Percentiles rank a stretch among this genome's conserved stretches.
Evolutionary conservation across 1,139 yeast species (phyloP).

Genomic region (Dujonia santamariae): DNA sequence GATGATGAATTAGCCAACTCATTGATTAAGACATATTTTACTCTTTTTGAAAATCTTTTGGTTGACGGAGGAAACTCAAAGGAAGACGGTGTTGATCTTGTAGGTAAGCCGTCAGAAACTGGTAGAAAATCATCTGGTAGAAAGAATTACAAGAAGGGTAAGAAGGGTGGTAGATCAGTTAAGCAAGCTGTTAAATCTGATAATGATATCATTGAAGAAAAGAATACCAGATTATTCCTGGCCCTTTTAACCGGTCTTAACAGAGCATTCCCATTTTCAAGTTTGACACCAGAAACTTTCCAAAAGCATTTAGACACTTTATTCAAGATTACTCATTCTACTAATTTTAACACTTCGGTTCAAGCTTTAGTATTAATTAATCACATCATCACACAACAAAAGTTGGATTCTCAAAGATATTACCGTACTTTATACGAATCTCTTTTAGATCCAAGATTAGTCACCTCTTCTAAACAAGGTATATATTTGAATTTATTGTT

Average conservation of each 20-base stretch:
- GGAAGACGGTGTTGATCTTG: slow-evolving; percentile 24
- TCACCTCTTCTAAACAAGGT: slow-evolving; percentile 83
- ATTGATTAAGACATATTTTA: slow-evolving; percentile 79
- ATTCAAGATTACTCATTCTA: slow-evolving; percentile 87
- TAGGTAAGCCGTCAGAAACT: slow-evolving; percentile 23
- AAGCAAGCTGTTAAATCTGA: slow-evolving; percentile 64
- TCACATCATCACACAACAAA: slow-evolving; percentile 64
- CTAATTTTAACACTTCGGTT: slow-evolving; percentile 90
- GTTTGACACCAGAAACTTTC: slow-evolving; percentile 69
- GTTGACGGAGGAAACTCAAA: slow-evolving; percentile 58
- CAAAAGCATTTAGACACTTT: slow-evolving; percentile 78
- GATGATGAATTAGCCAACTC: slow-evolving; percentile 79
- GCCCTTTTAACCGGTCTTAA: slow-evolving; percentile 93
- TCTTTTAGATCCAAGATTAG: slow-evolving; percentile 78
- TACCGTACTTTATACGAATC: slow-evolving; percentile 90
- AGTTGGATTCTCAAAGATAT: slow-evolving; percentile 66
- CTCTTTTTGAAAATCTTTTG: slow-evolving; percentile 79
- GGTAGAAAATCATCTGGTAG: slow-evolving; percentile 51
- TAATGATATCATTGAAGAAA: slow-evolving; percentile 75
- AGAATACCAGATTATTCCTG: slow-evolving; percentile 78
- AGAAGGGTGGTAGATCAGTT: slow-evolving; percentile 80
- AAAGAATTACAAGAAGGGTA: slow-evolving; percentile 48
- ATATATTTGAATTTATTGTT: slow-evolving; percentile 82
- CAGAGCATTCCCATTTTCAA: slow-evolving; percentile 93
- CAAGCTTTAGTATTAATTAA: slow-evolving; percentile 86